Base-by-base conservation (phyloP, 2,329 filamentous ascomycete genomes). In the Phoma sp. region DNA sequence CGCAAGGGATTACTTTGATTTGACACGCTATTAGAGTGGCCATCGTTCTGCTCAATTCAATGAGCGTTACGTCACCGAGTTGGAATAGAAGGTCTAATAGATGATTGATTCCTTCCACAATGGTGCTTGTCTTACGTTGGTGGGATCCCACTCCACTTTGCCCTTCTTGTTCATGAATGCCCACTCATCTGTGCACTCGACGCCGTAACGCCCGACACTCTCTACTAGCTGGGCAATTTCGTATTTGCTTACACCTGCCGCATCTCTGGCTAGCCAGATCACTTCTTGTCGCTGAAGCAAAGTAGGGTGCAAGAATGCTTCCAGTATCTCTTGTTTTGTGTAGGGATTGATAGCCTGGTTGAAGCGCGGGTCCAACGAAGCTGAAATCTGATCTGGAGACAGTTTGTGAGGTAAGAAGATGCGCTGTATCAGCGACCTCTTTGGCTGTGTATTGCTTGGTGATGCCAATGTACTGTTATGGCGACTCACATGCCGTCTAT, bases 271-370 rank as follows among this genome's bases (percentile, higher is more conserved):
- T 1, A 62, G 37, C 60, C 58, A 62, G 4, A 62, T 52, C 11
- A 61, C 46, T 7, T 54, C 55, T 25, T 52, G 36, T 22, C 52
- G 49, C 40, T 56, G 52, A 18, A 43, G 46, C 4, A 59, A 30
- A 8, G 55, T 53, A 13, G 60, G 60, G 30, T 62, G 60, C 32
- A 62, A 38, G 32, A 54, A 62, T 24, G 60, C 56, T 40, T 61
- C 58, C 2, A 58, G 32, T 1, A 58, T 58, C 11, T 62, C 60
- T 39, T 59, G 42, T 39, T 51, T 36, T 1, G 52, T 51, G 8
- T 61, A 61, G 10, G 50, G 25, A 22, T 51, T 55, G 3, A 60
- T 55, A 1, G 53, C 42, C 3, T 55, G 38, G 18, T 54, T 35
- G 39, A 62, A 61, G 3, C 51, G 45, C 6, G 55, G 23, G 10